Base-by-base conservation (phyloP, 2,329 filamentous ascomycete species). In the Arthrinium phaeospermum region DNA sequence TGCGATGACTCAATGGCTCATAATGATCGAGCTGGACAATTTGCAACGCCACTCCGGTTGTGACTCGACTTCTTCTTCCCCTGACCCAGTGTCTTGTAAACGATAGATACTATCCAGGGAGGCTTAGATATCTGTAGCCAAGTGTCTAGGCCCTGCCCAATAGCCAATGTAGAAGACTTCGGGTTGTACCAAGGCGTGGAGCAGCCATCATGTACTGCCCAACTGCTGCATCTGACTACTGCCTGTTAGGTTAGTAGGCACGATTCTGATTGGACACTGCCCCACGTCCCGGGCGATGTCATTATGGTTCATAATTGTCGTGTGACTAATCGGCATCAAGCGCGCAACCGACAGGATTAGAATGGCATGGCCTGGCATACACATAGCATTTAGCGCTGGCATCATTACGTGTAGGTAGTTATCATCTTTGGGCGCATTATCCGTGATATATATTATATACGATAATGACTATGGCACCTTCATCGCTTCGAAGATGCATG, bases 281-380 rank as follows among this genome's bases (percentile, higher is more conserved):
- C 53, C 57, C 57, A 64, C 34, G 34, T 64, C 22, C 34, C 22
- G 34, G 57, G 19, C 57, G 34, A 37, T 64, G 57, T 64, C 57
- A 64, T 64, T 64, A 64, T 64, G 57, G 57, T 64, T 64, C 57
- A 64, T 64, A 64, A n/a, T 64, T 41, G 57, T 64, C 57, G 57
- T 64, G 57, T 64, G 57, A 64, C 57, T 64, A 64, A 22, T 30
- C 53, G 24, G 24, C 24, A 14, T 19, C 53, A 19, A 19, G 10
- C 53, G 3, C 22, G 53, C 30, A 61, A 34, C 57, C 57, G 41
- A 64, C 49, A n/a, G 47, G 24, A 49, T 13, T 10, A n/a, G 47
- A 22, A 49, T 49, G 22, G 47, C 16, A 47, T 47, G 45, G 45
- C 16, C 22, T 49, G 22, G 46, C 46, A 49, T n/a, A 49, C 37